Evolutionary conservation across 208 protist species (phyloP).

Genomic region (Crithidia expoeki): DNA sequence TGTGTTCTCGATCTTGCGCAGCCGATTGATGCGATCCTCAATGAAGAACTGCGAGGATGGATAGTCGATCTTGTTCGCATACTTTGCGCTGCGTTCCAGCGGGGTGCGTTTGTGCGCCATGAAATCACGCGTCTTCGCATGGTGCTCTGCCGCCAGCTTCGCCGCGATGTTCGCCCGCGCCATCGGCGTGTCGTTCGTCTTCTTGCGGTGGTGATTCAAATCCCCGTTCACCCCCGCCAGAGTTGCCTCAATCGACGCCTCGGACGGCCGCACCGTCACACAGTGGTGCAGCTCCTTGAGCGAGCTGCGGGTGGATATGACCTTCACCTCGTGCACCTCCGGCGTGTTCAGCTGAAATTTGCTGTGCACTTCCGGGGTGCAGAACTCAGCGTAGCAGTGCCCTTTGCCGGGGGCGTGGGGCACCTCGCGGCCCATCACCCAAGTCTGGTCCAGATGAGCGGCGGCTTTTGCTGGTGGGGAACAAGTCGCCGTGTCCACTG

Average conservation of each 20-base stretch:
- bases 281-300: slow-evolving; percentile 33
- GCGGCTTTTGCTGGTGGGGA: slow-evolving; percentile 84
- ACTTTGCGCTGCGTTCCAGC: slow-evolving; percentile 21
- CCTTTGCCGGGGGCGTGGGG: slow-evolving; percentile 57
- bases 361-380: slow-evolving; percentile 36
- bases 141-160: slow-evolving; percentile 53
- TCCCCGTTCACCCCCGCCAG: slow-evolving; percentile 39
- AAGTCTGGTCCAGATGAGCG: slow-evolving; percentile 62
- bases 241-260: slow-evolving; percentile 25
- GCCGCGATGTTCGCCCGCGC: slow-evolving; percentile 70
- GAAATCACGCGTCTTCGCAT: slow-evolving; percentile 70
- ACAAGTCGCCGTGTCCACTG: slow-evolving; percentile 76
- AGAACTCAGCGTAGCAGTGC: slow-evolving; percentile 58
- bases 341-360: slow-evolving; percentile 58
- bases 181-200: slow-evolving; percentile 50
- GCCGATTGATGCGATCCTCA: slow-evolving; percentile 28
- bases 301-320: slow-evolving; percentile 26
- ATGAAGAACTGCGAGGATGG: slow-evolving; percentile 28
- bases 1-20: slow-evolving; percentile 59
- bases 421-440: slow-evolving; percentile 56
- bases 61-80: slow-evolving; percentile 35
- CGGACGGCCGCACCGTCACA: slow-evolving; percentile 36
- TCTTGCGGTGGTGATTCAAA: slow-evolving; percentile 37
- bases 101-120: slow-evolving; percentile 40
- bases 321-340: slow-evolving; percentile 36